A percentile compares a stretch with the other conserved stretches of the same genome.
Evolutionary conservation across 164 flowering plant genomes (phyloP).

Genomic region (Aristolochia californica): DNA sequence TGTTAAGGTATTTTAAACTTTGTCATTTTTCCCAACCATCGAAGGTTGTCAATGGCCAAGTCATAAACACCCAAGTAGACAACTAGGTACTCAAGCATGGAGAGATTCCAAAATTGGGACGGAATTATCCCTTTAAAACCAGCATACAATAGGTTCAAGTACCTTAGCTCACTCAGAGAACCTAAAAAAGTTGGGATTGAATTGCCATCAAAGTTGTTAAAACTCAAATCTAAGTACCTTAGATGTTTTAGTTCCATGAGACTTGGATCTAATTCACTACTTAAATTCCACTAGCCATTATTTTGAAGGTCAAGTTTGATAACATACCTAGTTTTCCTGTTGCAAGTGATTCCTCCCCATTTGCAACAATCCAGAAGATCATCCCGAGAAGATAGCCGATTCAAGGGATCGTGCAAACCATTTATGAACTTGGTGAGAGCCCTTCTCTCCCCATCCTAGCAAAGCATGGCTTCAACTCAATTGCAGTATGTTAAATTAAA

Average conservation of each 20-base stretch:
- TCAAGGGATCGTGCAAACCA: not conserved
- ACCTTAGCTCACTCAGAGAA: constrained; percentile 2
- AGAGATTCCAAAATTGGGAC: constrained; percentile 11
- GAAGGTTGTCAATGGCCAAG: not conserved
- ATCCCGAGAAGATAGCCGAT: constrained; percentile 7
- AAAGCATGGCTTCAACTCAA: not conserved
- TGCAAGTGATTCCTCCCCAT: constrained; percentile 6
- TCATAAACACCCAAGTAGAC: not conserved
- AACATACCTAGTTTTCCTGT: constrained; percentile 4
- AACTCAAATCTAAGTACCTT: constrained; percentile 9
- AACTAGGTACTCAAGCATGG: constrained; percentile 6
- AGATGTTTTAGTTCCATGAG: constrained; percentile 9
- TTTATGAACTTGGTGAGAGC: constrained; percentile 6
- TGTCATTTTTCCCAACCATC: constrained; percentile 8
- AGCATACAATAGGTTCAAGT: constrained; percentile 4
- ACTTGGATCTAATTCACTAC: constrained; percentile 8
- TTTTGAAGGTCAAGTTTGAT: constrained; percentile 4
- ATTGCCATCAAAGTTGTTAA: constrained; percentile 1
- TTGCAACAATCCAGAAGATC: not conserved
- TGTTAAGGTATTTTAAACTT: not conserved
- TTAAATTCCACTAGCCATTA: not conserved
- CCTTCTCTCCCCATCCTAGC: constrained; percentile 6
- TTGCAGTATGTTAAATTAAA: no score
- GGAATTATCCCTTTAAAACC: constrained; percentile 8
- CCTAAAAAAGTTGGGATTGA: constrained; percentile 10